phyloP scores from a whole-genome alignment of 768 basidiomycete genomes.

The Amanita rubescens region DNA sequence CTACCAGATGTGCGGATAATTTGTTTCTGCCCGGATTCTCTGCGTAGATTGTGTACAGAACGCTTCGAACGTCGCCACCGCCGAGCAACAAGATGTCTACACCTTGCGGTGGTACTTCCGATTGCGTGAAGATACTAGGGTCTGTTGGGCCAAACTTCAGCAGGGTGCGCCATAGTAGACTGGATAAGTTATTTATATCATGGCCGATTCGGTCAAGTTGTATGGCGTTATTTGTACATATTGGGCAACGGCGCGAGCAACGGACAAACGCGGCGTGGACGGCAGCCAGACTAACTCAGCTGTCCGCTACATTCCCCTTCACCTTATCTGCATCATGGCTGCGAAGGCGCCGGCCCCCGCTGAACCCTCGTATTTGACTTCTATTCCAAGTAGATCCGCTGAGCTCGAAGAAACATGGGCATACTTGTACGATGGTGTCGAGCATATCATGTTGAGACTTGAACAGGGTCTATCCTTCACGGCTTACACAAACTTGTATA shows the following conservation, averaged over 20 bases:
- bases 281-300: not conserved
- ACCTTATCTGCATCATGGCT: constrained; percentile 24
- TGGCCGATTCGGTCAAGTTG: too few species aligned
- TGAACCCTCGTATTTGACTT: constrained; percentile 25
- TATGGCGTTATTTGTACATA: not conserved
- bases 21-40: constrained; percentile 10
- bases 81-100: constrained; percentile 36
- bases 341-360: constrained; percentile 20
- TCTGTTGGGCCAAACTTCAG: too few species aligned
- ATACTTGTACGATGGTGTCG: constrained; percentile 76
- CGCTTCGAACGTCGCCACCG: constrained; percentile 42
- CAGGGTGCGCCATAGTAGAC: too few species aligned
- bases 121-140: too few species aligned
- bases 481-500: constrained; percentile 78
- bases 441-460: constrained; percentile 88
- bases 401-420: constrained; percentile 86
- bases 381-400: constrained; percentile 59
- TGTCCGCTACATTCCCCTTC: not conserved
- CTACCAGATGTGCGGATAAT: too few species aligned
- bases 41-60: constrained; percentile 33
- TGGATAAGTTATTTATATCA: too few species aligned
- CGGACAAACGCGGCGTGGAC: not conserved
- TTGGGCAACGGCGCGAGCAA: not conserved
- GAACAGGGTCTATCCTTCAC: constrained; percentile 69
- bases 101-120: too few species aligned